phyloP scores from a whole-genome alignment of 768 basidiomycete species.

The Mycena belliarum region DNA sequence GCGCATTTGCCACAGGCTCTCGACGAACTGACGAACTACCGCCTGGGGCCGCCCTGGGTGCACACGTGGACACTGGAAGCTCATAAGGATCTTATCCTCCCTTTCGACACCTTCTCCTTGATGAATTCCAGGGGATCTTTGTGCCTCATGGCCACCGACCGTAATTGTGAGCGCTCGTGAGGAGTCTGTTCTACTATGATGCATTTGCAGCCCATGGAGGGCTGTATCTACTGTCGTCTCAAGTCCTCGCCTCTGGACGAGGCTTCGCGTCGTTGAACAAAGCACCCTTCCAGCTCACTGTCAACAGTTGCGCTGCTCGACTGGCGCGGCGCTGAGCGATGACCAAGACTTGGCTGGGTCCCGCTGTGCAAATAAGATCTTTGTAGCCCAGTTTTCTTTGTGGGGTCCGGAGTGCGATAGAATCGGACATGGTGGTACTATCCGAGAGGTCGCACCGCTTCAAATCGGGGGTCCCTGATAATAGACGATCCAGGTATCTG shows the following conservation, averaged over 20 bases:
- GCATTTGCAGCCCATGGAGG: slow-evolving; percentile 18
- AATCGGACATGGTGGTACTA: too few species aligned
- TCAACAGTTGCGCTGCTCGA: background rate
- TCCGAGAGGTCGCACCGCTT: too few species aligned
- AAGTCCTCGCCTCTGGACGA: slow-evolving; percentile 12
- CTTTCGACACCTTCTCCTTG: background rate
- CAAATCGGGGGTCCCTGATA: too few species aligned
- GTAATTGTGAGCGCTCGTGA: slow-evolving; percentile 6
- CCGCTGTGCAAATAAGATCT: too few species aligned
- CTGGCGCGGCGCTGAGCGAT: too few species aligned
- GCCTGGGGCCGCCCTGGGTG: background rate
- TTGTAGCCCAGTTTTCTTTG: too few species aligned
- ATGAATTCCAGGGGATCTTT: slow-evolving; percentile 11
- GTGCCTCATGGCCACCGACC: slow-evolving; percentile 10
- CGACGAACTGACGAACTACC: background rate
- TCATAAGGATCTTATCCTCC: slow-evolving; percentile 2
- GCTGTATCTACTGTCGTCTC: slow-evolving; percentile 1
- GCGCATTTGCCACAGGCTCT: background rate
- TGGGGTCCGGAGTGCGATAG: too few species aligned
- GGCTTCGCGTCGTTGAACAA: slow-evolving; percentile 8
- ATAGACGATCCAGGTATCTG: too few species aligned
- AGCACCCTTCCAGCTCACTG: background rate
- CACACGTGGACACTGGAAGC: background rate
- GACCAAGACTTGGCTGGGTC: too few species aligned
- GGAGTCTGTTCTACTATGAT: slow-evolving; percentile 13